These are phyloP conservation scores for Simplicillium sp. DNA, from an alignment of 2,329 filamentous ascomycete species.

Conservation along the genomic window DNA sequence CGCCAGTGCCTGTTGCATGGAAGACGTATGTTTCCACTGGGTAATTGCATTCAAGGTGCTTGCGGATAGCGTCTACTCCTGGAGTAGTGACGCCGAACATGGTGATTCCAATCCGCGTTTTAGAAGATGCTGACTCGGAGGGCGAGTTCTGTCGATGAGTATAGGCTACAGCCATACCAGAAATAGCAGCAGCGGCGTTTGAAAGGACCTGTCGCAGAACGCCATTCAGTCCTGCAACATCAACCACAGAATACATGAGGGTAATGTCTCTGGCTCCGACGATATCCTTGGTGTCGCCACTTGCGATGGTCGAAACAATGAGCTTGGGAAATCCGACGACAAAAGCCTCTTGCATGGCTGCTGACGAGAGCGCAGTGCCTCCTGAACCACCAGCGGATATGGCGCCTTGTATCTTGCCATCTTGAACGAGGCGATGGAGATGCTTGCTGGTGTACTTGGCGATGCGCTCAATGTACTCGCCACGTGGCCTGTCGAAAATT, in stretches of 20 bases:
- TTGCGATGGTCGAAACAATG: slow-evolving; percentile 61
- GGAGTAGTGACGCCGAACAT: slow-evolving; percentile 72
- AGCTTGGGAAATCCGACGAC: slow-evolving; percentile 62
- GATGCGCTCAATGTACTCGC: slow-evolving; percentile 48
- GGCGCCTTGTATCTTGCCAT: slow-evolving; percentile 39
- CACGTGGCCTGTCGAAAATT: slow-evolving; percentile 32
- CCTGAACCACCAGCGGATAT: slow-evolving; percentile 53
- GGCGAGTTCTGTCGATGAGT: slow-evolving; percentile 5
- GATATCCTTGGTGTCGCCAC: slow-evolving; percentile 54
- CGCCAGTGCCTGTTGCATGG: slow-evolving; percentile 61
- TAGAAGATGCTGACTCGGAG: slow-evolving; percentile 10
- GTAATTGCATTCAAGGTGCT: slow-evolving; percentile 33
- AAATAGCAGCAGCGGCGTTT: slow-evolving; percentile 54
- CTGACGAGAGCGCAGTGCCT: slow-evolving; percentile 50
- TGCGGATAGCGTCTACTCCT: slow-evolving; percentile 45
- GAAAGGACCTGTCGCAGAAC: slow-evolving; percentile 46
- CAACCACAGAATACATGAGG: slow-evolving; percentile 63
- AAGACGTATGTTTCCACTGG: slow-evolving; percentile 54
- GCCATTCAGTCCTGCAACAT: slow-evolving; percentile 56
- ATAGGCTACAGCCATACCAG: slow-evolving; percentile 45
- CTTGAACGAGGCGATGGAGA: slow-evolving; percentile 27
- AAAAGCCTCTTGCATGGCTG: slow-evolving; percentile 49
- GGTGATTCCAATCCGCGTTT: slow-evolving; percentile 51
- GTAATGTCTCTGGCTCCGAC: slow-evolving; percentile 60
- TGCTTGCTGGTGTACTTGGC: slow-evolving; percentile 32